A percentile compares a stretch with the other conserved stretches of the same genome.
These are phyloP conservation scores for Populus simonii DNA, from an alignment of 345 rosid genomes.

Conservation along the genomic window DNA sequence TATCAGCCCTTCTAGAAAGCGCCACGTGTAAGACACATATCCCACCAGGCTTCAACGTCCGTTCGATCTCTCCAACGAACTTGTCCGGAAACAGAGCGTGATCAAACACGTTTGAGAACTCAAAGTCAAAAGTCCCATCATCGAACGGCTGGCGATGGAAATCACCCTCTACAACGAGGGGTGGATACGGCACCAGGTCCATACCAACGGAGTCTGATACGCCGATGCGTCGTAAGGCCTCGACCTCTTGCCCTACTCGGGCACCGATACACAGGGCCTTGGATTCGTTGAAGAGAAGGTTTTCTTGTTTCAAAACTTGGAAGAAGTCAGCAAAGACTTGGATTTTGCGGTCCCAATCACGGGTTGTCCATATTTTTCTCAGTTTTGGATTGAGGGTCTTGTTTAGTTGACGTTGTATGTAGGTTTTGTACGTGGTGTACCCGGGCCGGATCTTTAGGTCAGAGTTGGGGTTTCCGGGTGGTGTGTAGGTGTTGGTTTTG, in stretches of 20 bases:
- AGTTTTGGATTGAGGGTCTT: conserved; percentile 87
- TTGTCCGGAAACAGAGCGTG: conserved; percentile 74
- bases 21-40: conserved; percentile 77
- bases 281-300: conserved; percentile 50
- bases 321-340: conserved; percentile 69
- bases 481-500: conserved; percentile 8
- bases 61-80: conserved; percentile 77
- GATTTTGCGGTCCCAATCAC: conserved; percentile 88
- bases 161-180: conserved; percentile 72
- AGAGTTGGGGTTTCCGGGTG: not conserved
- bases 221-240: conserved; percentile 64
- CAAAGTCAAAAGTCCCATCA: conserved; percentile 67
- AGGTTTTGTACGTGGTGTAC: conserved; percentile 70
- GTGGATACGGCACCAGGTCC: conserved; percentile 83
- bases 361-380: conserved; percentile 67
- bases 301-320: conserved; percentile 24
- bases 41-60: conserved; percentile 72
- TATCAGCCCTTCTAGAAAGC: conserved; percentile 53
- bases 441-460: conserved; percentile 68
- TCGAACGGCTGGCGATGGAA: conserved; percentile 76
- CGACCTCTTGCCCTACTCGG: conserved; percentile 90
- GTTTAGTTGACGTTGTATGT: conserved; percentile 92
- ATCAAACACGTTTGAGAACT: conserved; percentile 92
- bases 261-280: conserved; percentile 80
- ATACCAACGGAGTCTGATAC: conserved; percentile 69